Evolutionary conservation across 1,139 yeast species (phyloP), one percentile per base, ranked within the genome.

Genomic region (Lodderomyces margitis): DNA sequence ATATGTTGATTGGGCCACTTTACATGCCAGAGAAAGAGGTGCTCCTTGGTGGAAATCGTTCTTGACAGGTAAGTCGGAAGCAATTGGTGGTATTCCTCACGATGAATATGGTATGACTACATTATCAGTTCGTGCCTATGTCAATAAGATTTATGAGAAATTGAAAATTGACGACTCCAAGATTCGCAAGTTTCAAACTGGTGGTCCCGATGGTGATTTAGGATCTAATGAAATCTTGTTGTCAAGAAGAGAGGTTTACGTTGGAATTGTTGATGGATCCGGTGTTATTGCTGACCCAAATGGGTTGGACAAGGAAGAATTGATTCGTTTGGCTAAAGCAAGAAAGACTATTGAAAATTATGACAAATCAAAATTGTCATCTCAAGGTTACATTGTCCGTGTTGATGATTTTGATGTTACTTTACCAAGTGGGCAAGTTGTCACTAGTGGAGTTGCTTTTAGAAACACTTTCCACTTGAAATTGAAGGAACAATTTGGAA

Each of bases 31-130:
- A 58, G 70, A 72, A 47, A 83, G 98, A 64, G 96, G 96, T 49
- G 96, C 98, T 39, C 92, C 96, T 48, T 89, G 96, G 96, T 92
- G 98, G 98, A 91, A 89, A 68, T 92, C 98, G 2, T 92, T 92
- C 75, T 84, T 92, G 66, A 92, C 98, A 35, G 98, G 98, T 54
- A 92, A 92, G 71, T 80, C 91, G 37, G 96, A 96, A 46, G 70
- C 78, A 44, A 69, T 92, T 46, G 98, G 98, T 59, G 98, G 98
- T 62, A 92, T 92, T 60, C 98, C 98, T 44, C 98, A 92, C 64
- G 98, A 92, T 64, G 94, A 81, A 58, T 92, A 89, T 62, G 98
- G 98, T 62, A 92, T 92, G 98, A 92, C 98, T 8, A 83, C 97
- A 9, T 71, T 91, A 52, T 87, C 96, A 38, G 98, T 92, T 39